Conservation (phyloP, 805 yeast species). For the Jamesozyma rosinii region DNA sequence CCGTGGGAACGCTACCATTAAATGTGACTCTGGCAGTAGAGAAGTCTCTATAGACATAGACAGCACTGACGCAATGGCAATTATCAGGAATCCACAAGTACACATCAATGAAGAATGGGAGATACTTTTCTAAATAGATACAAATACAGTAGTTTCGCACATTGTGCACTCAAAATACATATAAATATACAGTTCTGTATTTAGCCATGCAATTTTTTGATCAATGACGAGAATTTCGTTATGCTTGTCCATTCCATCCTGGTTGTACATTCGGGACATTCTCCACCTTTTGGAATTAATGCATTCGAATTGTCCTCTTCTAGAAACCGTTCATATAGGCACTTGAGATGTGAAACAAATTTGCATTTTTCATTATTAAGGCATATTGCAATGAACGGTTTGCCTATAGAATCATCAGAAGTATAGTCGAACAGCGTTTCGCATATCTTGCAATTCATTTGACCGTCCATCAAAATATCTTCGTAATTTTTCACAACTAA, state of each 20-base stretch:
- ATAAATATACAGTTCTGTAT: neutral
- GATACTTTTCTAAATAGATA: slow-evolving; percentile 24
- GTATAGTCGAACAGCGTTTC: slow-evolving; percentile 29
- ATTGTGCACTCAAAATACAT: neutral
- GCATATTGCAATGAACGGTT: slow-evolving; percentile 34
- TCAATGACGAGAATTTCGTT: slow-evolving; percentile 21
- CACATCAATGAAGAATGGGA: slow-evolving; percentile 41
- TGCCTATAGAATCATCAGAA: slow-evolving; percentile 16
- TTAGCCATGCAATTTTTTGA: slow-evolving; percentile 9
- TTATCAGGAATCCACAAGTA: slow-evolving; percentile 46
- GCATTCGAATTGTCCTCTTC: neutral
- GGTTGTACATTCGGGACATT: slow-evolving; percentile 26
- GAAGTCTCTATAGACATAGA: slow-evolving; percentile 20
- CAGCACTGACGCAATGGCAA: slow-evolving; percentile 11
- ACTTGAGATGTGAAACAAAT: slow-evolving; percentile 32
- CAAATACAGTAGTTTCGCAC: neutral
- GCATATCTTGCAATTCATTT: slow-evolving; percentile 31
- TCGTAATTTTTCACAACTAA: slow-evolving; percentile 12
- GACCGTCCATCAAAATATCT: slow-evolving; percentile 17
- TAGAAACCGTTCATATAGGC: slow-evolving; percentile 28
- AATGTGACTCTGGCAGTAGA: slow-evolving; percentile 35
- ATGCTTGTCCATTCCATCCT: slow-evolving; percentile 24
- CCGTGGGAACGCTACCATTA: slow-evolving; percentile 18
- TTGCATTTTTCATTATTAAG: slow-evolving; percentile 25
- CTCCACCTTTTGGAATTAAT: slow-evolving; percentile 24